Conservation (phyloP, 495 filamentous ascomycete genomes). For the Rusavskia elegans region DNA sequence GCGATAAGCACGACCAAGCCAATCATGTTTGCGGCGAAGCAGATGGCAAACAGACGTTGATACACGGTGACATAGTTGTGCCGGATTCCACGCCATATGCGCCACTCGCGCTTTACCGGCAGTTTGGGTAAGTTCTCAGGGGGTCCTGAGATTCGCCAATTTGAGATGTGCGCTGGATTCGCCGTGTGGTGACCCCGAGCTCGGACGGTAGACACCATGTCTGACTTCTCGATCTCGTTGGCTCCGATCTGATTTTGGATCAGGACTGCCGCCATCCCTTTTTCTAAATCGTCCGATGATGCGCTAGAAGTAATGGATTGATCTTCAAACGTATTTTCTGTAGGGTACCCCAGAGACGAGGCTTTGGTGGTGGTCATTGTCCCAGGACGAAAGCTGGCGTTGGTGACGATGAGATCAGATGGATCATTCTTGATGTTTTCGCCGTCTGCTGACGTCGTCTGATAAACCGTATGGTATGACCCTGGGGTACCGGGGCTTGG, state of each 20-base stretch:
- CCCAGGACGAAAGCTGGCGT: slow-evolving; percentile 4
- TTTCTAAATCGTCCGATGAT: slow-evolving; percentile 7
- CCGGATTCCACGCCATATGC: slow-evolving; percentile 13
- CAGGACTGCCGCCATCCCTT: slow-evolving; percentile 9
- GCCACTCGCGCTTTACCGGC: slow-evolving; percentile 6
- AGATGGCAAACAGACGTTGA: slow-evolving; percentile 35
- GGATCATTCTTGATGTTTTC: not conserved
- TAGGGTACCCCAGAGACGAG: slow-evolving; percentile 8
- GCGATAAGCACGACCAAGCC: slow-evolving; percentile 29
- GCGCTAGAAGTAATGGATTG: not conserved
- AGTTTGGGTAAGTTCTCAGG: slow-evolving; percentile 6
- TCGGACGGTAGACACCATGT: not conserved
- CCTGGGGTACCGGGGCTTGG: not conserved
- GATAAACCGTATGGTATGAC: not conserved
- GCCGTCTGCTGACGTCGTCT: not conserved
- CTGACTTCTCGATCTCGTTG: slow-evolving; percentile 11
- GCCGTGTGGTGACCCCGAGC: not conserved
- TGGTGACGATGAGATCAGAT: not conserved
- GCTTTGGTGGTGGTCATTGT: slow-evolving; percentile 7
- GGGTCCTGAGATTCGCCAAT: slow-evolving; percentile 7
- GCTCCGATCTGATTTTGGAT: slow-evolving; percentile 10
- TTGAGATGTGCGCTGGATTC: not conserved
- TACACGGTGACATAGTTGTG: slow-evolving; percentile 29
- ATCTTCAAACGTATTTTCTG: slow-evolving; percentile 2
- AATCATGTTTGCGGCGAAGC: slow-evolving; percentile 35